These are phyloP conservation scores for Acer negundo DNA, from an alignment of 345 rosid genomes.

Conservation along the genomic window DNA sequence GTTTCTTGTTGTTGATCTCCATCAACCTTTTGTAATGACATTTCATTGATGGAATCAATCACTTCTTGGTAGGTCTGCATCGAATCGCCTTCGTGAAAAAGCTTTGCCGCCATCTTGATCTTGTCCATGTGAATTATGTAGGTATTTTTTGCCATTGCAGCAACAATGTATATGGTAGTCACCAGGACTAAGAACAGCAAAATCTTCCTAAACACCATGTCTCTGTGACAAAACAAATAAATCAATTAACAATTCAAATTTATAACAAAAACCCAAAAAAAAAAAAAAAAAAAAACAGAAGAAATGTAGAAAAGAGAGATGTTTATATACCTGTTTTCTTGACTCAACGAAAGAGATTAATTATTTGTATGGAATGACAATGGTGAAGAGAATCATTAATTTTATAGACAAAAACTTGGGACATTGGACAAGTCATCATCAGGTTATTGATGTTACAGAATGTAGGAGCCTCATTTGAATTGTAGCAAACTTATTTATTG, in stretches of 20 bases:
- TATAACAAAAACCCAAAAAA: neutral
- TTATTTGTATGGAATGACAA: no score
- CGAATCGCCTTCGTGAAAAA: slow-evolving; percentile 11
- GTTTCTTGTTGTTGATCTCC: slow-evolving; percentile 8
- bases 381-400: no score
- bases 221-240: neutral
- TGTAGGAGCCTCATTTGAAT: no score
- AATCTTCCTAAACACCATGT: no score
- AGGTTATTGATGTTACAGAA: no score
- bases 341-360: no score
- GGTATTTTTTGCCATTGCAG: slow-evolving; percentile 39
- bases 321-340: no score
- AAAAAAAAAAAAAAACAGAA: neutral
- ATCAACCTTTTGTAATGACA: slow-evolving; percentile 28
- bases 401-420: no score
- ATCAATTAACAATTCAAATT: neutral
- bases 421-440: no score
- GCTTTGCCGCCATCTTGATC: slow-evolving; percentile 30
- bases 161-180: slow-evolving; percentile 26
- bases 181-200: slow-evolving; percentile 20
- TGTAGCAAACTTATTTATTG: no score
- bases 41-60: slow-evolving; percentile 35
- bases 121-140: slow-evolving; percentile 61
- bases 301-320: neutral
- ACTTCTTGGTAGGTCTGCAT: slow-evolving; percentile 39